Conservation (phyloP, 106 monocot genomes). For the Hemerocallis citrina region DNA sequence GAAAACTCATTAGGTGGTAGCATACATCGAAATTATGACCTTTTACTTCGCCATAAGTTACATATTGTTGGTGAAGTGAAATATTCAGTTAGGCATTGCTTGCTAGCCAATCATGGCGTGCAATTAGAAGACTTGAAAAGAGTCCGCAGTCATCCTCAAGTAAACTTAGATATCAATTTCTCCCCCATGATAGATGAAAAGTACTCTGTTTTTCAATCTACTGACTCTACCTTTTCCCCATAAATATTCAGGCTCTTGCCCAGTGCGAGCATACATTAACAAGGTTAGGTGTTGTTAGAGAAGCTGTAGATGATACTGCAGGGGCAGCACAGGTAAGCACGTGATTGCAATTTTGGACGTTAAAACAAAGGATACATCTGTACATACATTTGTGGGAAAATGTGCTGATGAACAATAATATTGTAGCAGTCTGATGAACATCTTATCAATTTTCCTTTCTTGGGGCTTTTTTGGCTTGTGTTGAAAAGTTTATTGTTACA, state of each 20-base stretch:
- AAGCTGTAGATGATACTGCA: constrained; percentile 92
- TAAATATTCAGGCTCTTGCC: constrained; percentile 64
- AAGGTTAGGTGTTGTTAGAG: constrained; percentile 66
- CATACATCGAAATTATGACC: constrained; percentile 92
- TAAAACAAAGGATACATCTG: neutral
- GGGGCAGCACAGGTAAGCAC: constrained; percentile 77
- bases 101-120: constrained; percentile 81
- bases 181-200: neutral
- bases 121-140: constrained; percentile 56
- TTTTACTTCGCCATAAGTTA: constrained; percentile 70
- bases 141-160: constrained; percentile 96
- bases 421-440: neutral
- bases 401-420: neutral
- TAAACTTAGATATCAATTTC: constrained; percentile 11
- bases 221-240: neutral
- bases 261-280: constrained; percentile 89
- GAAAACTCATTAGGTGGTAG: constrained; percentile 96
- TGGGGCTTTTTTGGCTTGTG: neutral
- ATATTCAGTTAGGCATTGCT: constrained; percentile 76
- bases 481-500: neutral
- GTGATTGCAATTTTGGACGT: neutral
- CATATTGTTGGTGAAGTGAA: constrained; percentile 99
- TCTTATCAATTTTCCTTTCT: neutral
- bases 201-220: neutral
- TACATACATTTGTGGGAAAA: neutral